Base-by-base conservation (phyloP, 176 grass and related monocot species). In the Chloris gayana region DNA sequence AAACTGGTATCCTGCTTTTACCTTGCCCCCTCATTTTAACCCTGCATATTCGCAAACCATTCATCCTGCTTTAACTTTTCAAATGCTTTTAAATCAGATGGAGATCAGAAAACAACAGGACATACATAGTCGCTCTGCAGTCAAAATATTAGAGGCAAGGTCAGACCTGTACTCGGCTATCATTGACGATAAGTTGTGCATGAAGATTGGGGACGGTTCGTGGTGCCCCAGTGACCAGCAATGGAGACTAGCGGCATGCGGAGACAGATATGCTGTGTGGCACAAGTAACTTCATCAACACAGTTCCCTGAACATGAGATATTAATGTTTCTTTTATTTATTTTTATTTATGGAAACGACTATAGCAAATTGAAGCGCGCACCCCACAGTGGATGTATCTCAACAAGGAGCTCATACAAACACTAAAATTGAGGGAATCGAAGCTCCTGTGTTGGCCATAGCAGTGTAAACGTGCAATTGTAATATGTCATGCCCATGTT, bases 211-310 rank as follows among this genome's bases (percentile, higher is more conserved):
- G 70, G 75, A 91, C 14, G 84, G 86, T 21, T 73, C 90, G 0
- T 95, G 96, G 96, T 91, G 90, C 80, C 96, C 96, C 46, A 86
- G 71, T 8, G 90, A 79, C n/a, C 37, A 12, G 14, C 84, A 93
- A 56, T 95, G 90, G 90, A 93, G 75, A 72, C 44, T 98, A 26
- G 90, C 86, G 27, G 79, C 82, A 24, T 86, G 68, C 62, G 96
- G 96, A 24, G 62, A 79, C 27, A 83, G 86, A 99, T 99, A 99
- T 32, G 96, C 96, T 33, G 92, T 95, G 17, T 99, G 96, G 96
- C 88, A 89, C 39, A 98, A 89, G 66, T 98, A 86, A 86, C 84
- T 49, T 21, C 31, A 57, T 18, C 63, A 22, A 67, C 19, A 59
- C n/a, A 59, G 56, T n/a, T 29, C 25, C 14, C 58, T 61, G 25